phyloP scores from a whole-genome alignment of 768 basidiomycete species.

The Russula sp. region DNA sequence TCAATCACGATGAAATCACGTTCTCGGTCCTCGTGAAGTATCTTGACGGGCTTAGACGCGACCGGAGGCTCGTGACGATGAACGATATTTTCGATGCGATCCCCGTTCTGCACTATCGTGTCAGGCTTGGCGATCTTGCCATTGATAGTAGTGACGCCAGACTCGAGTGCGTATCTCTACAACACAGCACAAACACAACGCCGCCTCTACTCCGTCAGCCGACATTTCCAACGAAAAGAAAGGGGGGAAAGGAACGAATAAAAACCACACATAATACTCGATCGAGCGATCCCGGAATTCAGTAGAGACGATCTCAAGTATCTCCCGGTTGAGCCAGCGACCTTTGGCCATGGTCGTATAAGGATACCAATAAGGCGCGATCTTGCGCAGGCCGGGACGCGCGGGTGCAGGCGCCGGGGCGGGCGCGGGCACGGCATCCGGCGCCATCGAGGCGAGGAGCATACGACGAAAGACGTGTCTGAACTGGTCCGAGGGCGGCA shows the following conservation, averaged over 20 bases:
- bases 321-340: conserved; percentile 82
- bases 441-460: conserved; percentile 32
- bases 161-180: conserved; percentile 72
- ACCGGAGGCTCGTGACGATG: conserved; percentile 98
- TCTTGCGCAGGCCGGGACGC: conserved; percentile 63
- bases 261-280: conserved; percentile 85
- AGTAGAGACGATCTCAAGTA: conserved; percentile 88
- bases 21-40: conserved; percentile 74
- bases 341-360: conserved; percentile 92
- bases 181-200: neutral
- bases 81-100: conserved; percentile 92
- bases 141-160: conserved; percentile 94
- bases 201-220: neutral
- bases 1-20: conserved; percentile 88
- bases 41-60: conserved; percentile 73
- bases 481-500: conserved; percentile 55
- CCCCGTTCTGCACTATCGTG: conserved; percentile 78
- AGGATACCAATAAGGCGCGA: conserved; percentile 88
- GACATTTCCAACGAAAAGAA: neutral
- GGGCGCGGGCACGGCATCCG: conserved; percentile 23
- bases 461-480: conserved; percentile 34
- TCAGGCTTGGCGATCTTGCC: conserved; percentile 80
- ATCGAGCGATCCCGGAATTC: conserved; percentile 92
- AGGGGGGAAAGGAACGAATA: conserved; percentile 6
- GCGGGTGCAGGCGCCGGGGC: conserved; percentile 12